Conservation (phyloP, 352 stramenopile species). For the Phytophthora litchii region DNA sequence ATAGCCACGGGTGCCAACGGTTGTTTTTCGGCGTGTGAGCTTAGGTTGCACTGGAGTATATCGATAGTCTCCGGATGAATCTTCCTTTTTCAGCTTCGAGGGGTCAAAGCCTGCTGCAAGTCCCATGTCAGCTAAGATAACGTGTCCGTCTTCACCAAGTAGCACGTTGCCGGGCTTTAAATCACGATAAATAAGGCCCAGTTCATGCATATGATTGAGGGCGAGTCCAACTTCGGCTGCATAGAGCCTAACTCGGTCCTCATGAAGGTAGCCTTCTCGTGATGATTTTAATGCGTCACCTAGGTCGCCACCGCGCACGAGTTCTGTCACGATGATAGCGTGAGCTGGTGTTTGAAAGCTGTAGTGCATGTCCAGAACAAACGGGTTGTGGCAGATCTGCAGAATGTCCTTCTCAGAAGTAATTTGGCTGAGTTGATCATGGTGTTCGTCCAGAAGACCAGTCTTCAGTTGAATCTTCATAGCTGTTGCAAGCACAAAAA, state of each 20-base stretch:
- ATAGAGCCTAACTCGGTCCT: slow-evolving; percentile 83
- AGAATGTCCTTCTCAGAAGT: slow-evolving; percentile 91
- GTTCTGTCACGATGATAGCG: slow-evolving; percentile 89
- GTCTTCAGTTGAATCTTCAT: slow-evolving; percentile 94
- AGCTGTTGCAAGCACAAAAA: slow-evolving; percentile 36
- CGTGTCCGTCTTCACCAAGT: slow-evolving; percentile 87
- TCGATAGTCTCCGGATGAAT: slow-evolving; percentile 38
- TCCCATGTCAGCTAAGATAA: slow-evolving; percentile 91
- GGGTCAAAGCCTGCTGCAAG: slow-evolving; percentile 72
- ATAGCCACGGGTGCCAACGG: slow-evolving; percentile 89
- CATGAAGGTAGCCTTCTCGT: slow-evolving; percentile 71
- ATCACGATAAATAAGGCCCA: slow-evolving; percentile 88
- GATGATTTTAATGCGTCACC: slow-evolving; percentile 76
- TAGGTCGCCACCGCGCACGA: slow-evolving; percentile 82
- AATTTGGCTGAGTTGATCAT: slow-evolving; percentile 84
- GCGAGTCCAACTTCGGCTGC: slow-evolving; percentile 86
- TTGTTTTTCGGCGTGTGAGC: slow-evolving; percentile 75
- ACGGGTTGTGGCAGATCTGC: slow-evolving; percentile 88
- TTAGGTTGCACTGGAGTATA: slow-evolving; percentile 64
- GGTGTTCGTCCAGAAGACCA: slow-evolving; percentile 85
- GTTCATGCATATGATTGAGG: slow-evolving; percentile 89
- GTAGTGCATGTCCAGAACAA: slow-evolving; percentile 92
- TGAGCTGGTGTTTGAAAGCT: slow-evolving; percentile 88
- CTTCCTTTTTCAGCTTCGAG: slow-evolving; percentile 58
- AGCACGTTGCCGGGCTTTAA: slow-evolving; percentile 92